Evolutionary conservation across 352 stramenopile species (phyloP).

Genomic region (Pseudoperonospora humuli): DNA sequence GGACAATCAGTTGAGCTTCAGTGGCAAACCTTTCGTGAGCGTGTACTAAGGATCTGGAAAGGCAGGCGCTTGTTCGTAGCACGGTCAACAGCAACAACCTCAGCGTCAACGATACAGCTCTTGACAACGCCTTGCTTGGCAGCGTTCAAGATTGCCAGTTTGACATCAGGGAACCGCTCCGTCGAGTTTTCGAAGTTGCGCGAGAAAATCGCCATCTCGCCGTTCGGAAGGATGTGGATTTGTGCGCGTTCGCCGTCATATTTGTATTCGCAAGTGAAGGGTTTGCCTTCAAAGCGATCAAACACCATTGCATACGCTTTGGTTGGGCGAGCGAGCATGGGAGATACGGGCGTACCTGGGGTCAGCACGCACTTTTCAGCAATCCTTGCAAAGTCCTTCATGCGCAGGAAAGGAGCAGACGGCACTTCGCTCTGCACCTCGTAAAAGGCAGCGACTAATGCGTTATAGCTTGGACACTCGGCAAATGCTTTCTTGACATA

Average conservation of each 20-base stretch:
- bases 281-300: constrained; percentile 91
- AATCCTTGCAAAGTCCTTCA: constrained; percentile 52
- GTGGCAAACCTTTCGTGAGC: constrained; percentile 86
- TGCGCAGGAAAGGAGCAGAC: constrained; percentile 36
- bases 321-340: constrained; percentile 98
- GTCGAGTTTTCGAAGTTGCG: constrained; percentile 98
- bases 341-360: constrained; percentile 95
- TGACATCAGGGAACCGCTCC: constrained; percentile 92
- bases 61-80: constrained; percentile 94
- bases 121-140: constrained; percentile 44
- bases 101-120: constrained; percentile 96
- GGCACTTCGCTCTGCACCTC: constrained; percentile 36
- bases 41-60: constrained; percentile 98
- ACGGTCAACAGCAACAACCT: constrained; percentile 98
- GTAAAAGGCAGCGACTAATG: constrained; percentile 87
- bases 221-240: constrained; percentile 86
- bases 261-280: constrained; percentile 99
- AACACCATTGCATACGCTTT: constrained; percentile 96
- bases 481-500: constrained; percentile 97
- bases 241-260: constrained; percentile 99
- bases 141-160: constrained; percentile 60
- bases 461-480: constrained; percentile 95
- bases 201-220: constrained; percentile 95
- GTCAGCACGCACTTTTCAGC: constrained; percentile 84
- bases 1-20: constrained; percentile 1